These are phyloP conservation scores for Penicillium psychrofluorescens DNA, from an alignment of 495 filamentous ascomycete species.

Conservation along the genomic window DNA sequence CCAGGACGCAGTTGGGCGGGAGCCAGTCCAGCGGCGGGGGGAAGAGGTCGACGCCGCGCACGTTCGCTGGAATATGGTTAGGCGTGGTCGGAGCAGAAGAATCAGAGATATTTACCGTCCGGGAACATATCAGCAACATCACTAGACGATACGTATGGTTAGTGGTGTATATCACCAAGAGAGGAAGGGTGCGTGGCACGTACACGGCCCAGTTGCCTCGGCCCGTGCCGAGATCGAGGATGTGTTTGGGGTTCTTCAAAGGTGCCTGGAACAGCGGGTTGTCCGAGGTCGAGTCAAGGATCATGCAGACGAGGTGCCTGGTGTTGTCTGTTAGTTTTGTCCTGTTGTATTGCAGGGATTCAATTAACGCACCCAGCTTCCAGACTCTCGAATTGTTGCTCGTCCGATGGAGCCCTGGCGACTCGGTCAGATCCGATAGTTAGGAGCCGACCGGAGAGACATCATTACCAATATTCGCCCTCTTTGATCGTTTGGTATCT, in stretches of 20 bases:
- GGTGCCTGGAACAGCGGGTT: constrained; percentile 3
- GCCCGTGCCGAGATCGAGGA: constrained; percentile 6
- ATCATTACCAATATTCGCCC: constrained; percentile 2
- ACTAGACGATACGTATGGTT: neutral
- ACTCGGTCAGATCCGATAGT: neutral
- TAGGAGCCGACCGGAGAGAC: neutral
- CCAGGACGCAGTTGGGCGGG: constrained; percentile 17
- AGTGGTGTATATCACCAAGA: neutral
- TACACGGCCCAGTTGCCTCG: constrained; percentile 12
- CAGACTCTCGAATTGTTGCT: constrained; percentile 6
- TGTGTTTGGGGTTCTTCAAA: constrained; percentile 1
- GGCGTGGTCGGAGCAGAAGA: neutral
- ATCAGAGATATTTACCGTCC: neutral
- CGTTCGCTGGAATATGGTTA: neutral
- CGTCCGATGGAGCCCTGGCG: constrained; percentile 1
- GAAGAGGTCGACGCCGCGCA: constrained; percentile 3
- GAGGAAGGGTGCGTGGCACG: neutral
- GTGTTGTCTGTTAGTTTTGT: neutral
- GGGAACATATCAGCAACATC: constrained; percentile 8
- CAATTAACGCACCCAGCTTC: neutral
- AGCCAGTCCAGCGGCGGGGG: constrained; percentile 4
- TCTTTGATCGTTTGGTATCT: constrained; percentile 4
- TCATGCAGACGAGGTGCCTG: constrained; percentile 1
- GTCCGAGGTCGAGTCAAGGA: neutral
- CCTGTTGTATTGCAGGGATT: too few species aligned